Evolutionary conservation across 78 protist species (phyloP).

Genomic region (Abeoforma whisleri): DNA sequence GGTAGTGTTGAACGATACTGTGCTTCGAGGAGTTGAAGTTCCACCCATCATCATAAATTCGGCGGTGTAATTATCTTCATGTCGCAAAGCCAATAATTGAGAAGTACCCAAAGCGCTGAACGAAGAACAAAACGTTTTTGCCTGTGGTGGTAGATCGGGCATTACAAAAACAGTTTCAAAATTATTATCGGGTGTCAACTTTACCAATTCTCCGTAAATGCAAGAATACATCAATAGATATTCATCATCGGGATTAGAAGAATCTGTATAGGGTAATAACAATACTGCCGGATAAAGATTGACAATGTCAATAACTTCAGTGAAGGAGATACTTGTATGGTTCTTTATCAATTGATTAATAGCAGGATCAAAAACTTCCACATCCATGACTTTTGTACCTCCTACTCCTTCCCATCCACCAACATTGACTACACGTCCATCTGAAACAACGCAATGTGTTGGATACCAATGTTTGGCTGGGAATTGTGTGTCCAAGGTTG

Average conservation of each 20-base stretch:
- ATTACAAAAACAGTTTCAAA: not conserved
- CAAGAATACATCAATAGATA: not conserved
- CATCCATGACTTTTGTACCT: not conserved
- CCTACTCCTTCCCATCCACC: not conserved
- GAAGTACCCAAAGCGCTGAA: not conserved
- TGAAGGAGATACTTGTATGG: not conserved
- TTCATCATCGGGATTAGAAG: not conserved
- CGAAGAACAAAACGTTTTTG: not conserved
- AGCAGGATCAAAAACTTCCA: not conserved
- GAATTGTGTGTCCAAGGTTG: too few relatives aligned
- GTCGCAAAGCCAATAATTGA: not conserved
- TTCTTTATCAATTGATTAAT: not conserved
- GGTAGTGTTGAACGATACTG: too few relatives aligned
- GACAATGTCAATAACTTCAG: not conserved
- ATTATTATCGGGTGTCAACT: not conserved
- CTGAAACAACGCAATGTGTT: too few relatives aligned
- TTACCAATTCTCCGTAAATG: not conserved
- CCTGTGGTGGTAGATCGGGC: not conserved
- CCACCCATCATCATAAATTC: not conserved
- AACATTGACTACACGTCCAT: not conserved
- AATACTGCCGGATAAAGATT: not conserved
- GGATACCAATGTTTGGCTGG: too few relatives aligned
- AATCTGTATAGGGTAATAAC: not conserved
- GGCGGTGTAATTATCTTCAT: not conserved
- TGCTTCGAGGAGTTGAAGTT: too few relatives aligned